phyloP scores from a whole-genome alignment of 2,329 filamentous ascomycete species.

The Verticillium albo-atrum region DNA sequence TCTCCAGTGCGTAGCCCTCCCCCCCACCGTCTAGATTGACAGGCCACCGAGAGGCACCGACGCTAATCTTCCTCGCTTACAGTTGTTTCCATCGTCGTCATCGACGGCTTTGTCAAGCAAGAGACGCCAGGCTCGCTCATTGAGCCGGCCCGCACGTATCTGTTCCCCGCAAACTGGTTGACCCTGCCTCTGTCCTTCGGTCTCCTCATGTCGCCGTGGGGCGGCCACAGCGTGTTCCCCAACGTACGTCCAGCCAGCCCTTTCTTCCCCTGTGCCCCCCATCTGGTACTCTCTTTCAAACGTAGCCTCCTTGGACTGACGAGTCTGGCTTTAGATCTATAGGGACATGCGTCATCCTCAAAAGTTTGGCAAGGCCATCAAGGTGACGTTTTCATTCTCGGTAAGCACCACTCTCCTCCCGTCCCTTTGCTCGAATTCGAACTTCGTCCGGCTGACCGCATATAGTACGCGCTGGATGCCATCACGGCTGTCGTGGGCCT shows the following conservation, averaged over 20 bases:
- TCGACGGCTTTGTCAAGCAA: conserved; percentile 83
- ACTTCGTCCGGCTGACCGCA: not conserved
- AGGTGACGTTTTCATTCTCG: conserved; percentile 80
- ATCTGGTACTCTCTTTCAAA: too few species aligned
- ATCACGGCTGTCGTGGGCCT: conserved; percentile 79
- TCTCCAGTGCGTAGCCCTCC: conserved; percentile 60
- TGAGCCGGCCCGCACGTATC: conserved; percentile 72
- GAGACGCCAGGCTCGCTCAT: conserved; percentile 76
- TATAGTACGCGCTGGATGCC: conserved; percentile 71
- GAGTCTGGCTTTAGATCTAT: conserved; percentile 41
- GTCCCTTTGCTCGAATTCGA: not conserved
- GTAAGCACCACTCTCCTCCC: conserved; percentile 37
- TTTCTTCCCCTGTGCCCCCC: not conserved
- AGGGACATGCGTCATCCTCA: conserved; percentile 68
- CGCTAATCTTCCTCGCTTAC: not conserved
- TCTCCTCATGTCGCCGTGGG: conserved; percentile 75
- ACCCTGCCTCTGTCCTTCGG: conserved; percentile 86
- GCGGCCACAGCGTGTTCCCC: conserved; percentile 68
- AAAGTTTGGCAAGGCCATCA: conserved; percentile 72
- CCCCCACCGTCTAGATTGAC: conserved; percentile 1
- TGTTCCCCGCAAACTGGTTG: conserved; percentile 82
- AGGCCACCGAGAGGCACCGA: not conserved
- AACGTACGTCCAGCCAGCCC: conserved; percentile 54
- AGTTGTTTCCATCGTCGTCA: conserved; percentile 80
- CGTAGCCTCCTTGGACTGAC: too few species aligned